Conservation (phyloP, 208 protist species). For the Spironucleus salmonicida region DNA sequence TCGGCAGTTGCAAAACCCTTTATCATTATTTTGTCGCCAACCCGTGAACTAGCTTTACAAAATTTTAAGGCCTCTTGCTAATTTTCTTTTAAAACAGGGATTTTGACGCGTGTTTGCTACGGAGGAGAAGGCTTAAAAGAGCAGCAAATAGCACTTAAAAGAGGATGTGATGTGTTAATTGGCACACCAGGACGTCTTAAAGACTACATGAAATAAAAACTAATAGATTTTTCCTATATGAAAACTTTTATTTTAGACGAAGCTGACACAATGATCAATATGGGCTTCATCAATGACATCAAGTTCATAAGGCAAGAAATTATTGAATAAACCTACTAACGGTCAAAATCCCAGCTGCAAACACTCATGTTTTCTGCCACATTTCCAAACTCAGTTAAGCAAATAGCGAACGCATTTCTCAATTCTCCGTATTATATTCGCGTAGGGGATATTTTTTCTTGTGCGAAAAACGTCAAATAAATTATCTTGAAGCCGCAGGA, state of each 20-base stretch:
- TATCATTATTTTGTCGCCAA: constrained; percentile 83
- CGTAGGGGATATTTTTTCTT: no score
- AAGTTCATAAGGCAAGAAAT: background rate
- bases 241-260: constrained; percentile 62
- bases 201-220: constrained; percentile 70
- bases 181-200: constrained; percentile 80
- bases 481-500: no score
- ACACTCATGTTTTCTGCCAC: constrained; percentile 52
- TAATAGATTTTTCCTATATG: constrained; percentile 50
- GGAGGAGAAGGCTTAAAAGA: constrained; percentile 54
- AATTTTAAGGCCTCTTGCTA: constrained; percentile 81
- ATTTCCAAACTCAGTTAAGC: no score
- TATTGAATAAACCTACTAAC: background rate
- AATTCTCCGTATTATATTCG: no score
- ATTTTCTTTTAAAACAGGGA: constrained; percentile 59
- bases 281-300: constrained; percentile 58
- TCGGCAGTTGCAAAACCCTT: background rate
- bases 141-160: constrained; percentile 51
- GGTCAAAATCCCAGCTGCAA: constrained; percentile 24
- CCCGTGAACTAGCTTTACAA: constrained; percentile 85
- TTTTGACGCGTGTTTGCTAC: constrained; percentile 57
- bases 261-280: constrained; percentile 72
- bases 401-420: no score
- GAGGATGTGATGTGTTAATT: constrained; percentile 54
- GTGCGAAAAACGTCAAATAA: no score